A percentile compares a stretch with the other conserved stretches of the same genome.
phyloP scores from a whole-genome alignment of 2,329 filamentous ascomycete genomes.

The Tolypocladium sp. region DNA sequence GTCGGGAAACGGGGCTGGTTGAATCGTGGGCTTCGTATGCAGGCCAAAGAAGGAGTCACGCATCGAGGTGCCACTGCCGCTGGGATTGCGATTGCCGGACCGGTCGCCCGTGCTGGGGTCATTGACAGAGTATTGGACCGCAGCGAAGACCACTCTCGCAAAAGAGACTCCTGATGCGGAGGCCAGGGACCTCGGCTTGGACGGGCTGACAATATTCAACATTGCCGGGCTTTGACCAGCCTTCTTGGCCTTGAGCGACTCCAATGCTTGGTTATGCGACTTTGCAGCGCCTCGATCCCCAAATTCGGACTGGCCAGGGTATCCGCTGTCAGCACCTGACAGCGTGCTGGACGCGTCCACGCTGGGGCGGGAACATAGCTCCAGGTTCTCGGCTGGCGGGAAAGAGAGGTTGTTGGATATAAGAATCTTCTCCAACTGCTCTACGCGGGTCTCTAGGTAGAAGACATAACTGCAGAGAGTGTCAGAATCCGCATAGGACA shows the following conservation, averaged over 20 bases:
- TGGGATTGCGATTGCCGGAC: constrained; percentile 11
- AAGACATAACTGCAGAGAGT: constrained; percentile 67
- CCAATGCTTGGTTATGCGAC: constrained; percentile 19
- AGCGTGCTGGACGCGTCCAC: constrained; percentile 24
- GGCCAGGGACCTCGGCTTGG: constrained; percentile 73
- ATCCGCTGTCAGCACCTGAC: constrained; percentile 21
- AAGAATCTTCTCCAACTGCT: constrained; percentile 73
- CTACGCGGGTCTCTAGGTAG: constrained; percentile 81
- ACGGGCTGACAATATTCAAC: constrained; percentile 68
- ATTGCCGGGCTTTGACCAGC: constrained; percentile 33
- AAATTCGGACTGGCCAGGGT: constrained; percentile 23
- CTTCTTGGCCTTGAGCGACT: constrained; percentile 25
- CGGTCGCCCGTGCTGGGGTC: constrained; percentile 36
- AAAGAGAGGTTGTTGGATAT: constrained; percentile 60
- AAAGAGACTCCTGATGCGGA: constrained; percentile 90
- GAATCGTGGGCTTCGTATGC: constrained; percentile 81
- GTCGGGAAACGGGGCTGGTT: constrained; percentile 75
- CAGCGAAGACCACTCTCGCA: constrained; percentile 86
- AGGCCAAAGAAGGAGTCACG: constrained; percentile 96
- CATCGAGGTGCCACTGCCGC: constrained; percentile 62
- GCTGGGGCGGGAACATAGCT: constrained; percentile 45
- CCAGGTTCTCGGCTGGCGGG: constrained; percentile 62
- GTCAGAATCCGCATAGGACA: constrained; percentile 5
- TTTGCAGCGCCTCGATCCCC: constrained; percentile 13
- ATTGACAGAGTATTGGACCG: constrained; percentile 65